phyloP scores from a whole-genome alignment of 2,329 filamentous ascomycete genomes.

The Hypoxylon sp. region DNA sequence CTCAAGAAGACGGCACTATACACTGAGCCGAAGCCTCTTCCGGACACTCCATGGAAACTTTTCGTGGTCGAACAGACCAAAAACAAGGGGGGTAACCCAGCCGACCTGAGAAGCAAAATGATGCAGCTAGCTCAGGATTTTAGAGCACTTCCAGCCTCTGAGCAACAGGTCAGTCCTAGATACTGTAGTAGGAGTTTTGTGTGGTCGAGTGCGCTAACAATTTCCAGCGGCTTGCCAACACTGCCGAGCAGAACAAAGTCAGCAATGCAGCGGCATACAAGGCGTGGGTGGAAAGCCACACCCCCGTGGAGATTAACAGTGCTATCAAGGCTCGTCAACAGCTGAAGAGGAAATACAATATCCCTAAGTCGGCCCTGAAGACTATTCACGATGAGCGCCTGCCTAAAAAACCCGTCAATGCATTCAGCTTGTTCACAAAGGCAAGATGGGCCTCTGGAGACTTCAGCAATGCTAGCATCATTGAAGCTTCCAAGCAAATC shows the following conservation, averaged over 20 bases:
- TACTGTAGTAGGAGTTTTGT: neutral
- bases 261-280: constrained; percentile 59
- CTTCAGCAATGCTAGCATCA: constrained; percentile 21
- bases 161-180: constrained; percentile 61
- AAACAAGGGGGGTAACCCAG: constrained; percentile 30
- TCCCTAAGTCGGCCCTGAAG: constrained; percentile 47
- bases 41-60: constrained; percentile 57
- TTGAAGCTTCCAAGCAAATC: constrained; percentile 50
- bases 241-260: constrained; percentile 58
- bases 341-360: constrained; percentile 57
- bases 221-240: constrained; percentile 56
- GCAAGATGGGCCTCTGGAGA: constrained; percentile 56
- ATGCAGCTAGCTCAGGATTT: constrained; percentile 54
- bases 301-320: constrained; percentile 57
- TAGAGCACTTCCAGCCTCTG: constrained; percentile 58
- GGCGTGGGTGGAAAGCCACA: constrained; percentile 64
- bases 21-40: constrained; percentile 56
- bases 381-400: constrained; percentile 63
- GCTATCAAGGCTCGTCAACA: constrained; percentile 65
- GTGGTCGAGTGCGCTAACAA: constrained; percentile 31
- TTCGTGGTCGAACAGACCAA: constrained; percentile 56
- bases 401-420: constrained; percentile 57
- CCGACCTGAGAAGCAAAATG: constrained; percentile 46
- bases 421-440: constrained; percentile 59
- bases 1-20: constrained; percentile 61